These are phyloP conservation scores for Tillandsia leiboldiana DNA, from an alignment of 176 grass and related monocot species.

Conservation along the genomic window DNA sequence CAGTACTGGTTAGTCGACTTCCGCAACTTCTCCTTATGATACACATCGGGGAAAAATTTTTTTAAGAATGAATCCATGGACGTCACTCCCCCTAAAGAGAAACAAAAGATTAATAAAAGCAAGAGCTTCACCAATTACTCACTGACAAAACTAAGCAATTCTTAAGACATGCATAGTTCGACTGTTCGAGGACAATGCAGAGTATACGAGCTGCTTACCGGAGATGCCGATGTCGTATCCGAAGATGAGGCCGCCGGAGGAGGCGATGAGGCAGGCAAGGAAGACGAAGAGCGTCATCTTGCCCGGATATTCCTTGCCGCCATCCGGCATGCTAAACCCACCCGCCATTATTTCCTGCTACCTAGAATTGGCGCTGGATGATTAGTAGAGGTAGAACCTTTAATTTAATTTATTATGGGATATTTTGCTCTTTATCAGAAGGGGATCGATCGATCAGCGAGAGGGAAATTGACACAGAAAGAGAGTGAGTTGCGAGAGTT, in stretches of 20 bases:
- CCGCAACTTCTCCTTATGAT: background rate
- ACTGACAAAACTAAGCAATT: too few relatives aligned
- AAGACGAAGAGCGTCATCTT: background rate
- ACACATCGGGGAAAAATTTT: background rate
- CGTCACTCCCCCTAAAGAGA: background rate
- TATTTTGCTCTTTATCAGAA: too few relatives aligned
- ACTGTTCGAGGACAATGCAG: background rate
- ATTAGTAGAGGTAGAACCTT: too few relatives aligned
- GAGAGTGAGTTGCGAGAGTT: too few relatives aligned
- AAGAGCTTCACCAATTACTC: too few relatives aligned
- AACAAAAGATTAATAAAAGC: too few relatives aligned
- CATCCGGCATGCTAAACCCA: background rate
- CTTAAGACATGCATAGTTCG: background rate
- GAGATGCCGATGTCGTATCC: constrained; percentile 2
- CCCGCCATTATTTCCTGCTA: background rate
- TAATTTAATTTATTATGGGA: too few relatives aligned
- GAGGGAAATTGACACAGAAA: too few relatives aligned
- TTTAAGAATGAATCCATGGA: background rate
- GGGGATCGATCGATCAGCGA: too few relatives aligned
- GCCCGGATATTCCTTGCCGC: background rate
- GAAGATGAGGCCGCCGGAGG: constrained; percentile 3
- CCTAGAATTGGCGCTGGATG: background rate
- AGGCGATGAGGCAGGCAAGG: background rate
- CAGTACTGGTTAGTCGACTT: background rate
- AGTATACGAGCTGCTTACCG: background rate